These are phyloP conservation scores for Enterocytospora artemiae DNA, from an alignment of 371 early-diverging fungal species.

Conservation along the genomic window DNA sequence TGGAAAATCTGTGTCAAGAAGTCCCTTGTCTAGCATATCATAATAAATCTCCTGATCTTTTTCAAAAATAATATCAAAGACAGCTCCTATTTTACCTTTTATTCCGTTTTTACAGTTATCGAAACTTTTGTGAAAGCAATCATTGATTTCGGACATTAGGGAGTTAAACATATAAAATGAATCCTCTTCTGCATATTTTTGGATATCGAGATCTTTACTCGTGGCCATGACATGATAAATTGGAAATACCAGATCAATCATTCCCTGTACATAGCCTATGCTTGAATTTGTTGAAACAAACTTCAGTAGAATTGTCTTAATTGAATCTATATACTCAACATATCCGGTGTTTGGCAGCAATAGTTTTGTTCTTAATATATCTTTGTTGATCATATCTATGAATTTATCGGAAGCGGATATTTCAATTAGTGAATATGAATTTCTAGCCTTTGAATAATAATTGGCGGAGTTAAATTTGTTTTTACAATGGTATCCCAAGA, in stretches of 20 bases:
- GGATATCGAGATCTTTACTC: constrained; percentile 29
- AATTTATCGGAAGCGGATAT: not conserved
- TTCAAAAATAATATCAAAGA: constrained; percentile 41
- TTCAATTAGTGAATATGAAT: constrained; percentile 24
- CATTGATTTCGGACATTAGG: constrained; percentile 56
- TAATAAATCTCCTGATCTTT: constrained; percentile 42
- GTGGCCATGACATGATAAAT: constrained; percentile 55
- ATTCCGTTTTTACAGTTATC: constrained; percentile 43
- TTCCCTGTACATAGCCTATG: constrained; percentile 59
- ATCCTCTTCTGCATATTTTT: constrained; percentile 49
- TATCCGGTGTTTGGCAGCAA: constrained; percentile 26
- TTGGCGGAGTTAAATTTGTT: constrained; percentile 48
- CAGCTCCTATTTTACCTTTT: constrained; percentile 29
- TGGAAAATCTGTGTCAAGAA: constrained; percentile 40
- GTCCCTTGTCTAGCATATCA: constrained; percentile 26
- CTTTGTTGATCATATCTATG: not conserved
- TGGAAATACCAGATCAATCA: constrained; percentile 50
- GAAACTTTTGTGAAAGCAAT: constrained; percentile 45
- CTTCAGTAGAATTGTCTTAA: constrained; percentile 47
- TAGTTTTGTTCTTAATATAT: constrained; percentile 8
- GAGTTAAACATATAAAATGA: constrained; percentile 56
- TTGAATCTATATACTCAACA: constrained; percentile 6
- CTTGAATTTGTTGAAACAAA: constrained; percentile 44
- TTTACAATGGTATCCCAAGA: constrained; percentile 39
- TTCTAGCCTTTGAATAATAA: constrained; percentile 28